A percentile compares a stretch with the other conserved stretches of the same genome.
Conservation (phyloP, 139 green algal genomes). For the Volvox africanus region DNA sequence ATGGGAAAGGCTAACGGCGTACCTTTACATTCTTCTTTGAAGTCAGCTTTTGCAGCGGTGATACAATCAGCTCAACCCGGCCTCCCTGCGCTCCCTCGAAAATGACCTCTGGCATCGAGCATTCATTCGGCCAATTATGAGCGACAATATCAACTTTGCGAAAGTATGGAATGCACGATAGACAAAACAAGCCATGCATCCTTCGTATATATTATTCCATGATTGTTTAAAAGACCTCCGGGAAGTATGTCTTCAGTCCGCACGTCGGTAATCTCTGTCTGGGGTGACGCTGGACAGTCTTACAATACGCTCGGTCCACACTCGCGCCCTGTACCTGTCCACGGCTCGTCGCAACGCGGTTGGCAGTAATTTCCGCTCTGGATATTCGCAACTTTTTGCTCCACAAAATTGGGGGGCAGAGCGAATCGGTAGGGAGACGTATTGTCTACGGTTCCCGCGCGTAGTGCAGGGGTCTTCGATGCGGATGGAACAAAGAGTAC, state of each 20-base stretch:
- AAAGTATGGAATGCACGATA: too few relatives aligned
- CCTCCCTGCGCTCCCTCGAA: conserved; percentile 70
- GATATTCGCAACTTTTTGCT: conserved; percentile 67
- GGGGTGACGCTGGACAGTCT: too few relatives aligned
- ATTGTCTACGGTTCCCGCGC: conserved; percentile 60
- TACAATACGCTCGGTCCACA: too few relatives aligned
- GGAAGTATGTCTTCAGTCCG: too few relatives aligned
- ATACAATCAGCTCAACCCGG: conserved; percentile 78
- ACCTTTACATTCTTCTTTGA: conserved; percentile 60
- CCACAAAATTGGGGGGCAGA: conserved; percentile 54
- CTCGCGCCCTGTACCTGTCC: conserved; percentile 55
- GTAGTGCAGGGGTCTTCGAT: conserved; percentile 45
- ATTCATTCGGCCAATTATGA: too few relatives aligned
- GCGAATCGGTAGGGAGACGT: conserved; percentile 58
- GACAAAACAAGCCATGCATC: too few relatives aligned
- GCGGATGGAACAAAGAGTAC: conserved; percentile 3
- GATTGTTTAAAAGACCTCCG: too few relatives aligned
- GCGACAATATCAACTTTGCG: too few relatives aligned
- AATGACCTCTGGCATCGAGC: conserved; percentile 64
- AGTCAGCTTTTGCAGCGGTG: conserved; percentile 81
- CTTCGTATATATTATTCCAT: too few relatives aligned
- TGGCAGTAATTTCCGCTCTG: conserved; percentile 83
- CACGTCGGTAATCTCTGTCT: too few relatives aligned
- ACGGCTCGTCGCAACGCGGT: conserved; percentile 73
- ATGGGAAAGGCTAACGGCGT: neutral